Evolutionary conservation across 441 rosid genomes (phyloP).

Genomic region (Adansonia gregorii): DNA sequence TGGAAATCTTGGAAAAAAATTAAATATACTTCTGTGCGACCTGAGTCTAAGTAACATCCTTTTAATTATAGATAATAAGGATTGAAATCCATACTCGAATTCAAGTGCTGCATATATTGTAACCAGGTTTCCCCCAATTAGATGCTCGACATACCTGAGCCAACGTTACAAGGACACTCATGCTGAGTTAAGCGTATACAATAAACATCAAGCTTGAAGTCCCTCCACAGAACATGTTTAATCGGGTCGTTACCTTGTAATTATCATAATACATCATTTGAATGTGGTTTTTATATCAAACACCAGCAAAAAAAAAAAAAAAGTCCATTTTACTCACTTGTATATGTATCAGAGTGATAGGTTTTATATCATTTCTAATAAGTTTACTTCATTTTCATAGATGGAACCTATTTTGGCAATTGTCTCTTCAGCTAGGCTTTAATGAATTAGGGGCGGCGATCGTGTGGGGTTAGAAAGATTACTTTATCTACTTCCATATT

Average conservation of each 20-base stretch:
- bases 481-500: too few species aligned
- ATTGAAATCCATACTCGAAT: slow-evolving; percentile 1
- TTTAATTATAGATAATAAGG: background rate
- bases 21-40: too few species aligned
- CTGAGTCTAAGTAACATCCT: too few species aligned
- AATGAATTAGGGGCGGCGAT: too few species aligned
- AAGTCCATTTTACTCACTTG: background rate
- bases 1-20: too few species aligned
- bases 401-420: background rate
- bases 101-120: background rate
- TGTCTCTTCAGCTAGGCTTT: background rate
- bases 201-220: slow-evolving; percentile 39
- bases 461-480: too few species aligned
- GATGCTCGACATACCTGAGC: slow-evolving; percentile 61
- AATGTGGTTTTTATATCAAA: slow-evolving; percentile 4
- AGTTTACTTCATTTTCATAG: background rate
- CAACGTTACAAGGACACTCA: slow-evolving; percentile 85
- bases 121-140: slow-evolving; percentile 78
- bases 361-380: background rate
- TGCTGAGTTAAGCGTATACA: slow-evolving; percentile 60
- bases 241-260: background rate
- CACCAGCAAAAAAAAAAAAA: background rate
- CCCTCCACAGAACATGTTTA: background rate
- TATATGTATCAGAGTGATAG: background rate
- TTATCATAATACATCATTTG: background rate